Evolutionary conservation across 768 basidiomycete species (phyloP).

Genomic region (Panellus pusillus): DNA sequence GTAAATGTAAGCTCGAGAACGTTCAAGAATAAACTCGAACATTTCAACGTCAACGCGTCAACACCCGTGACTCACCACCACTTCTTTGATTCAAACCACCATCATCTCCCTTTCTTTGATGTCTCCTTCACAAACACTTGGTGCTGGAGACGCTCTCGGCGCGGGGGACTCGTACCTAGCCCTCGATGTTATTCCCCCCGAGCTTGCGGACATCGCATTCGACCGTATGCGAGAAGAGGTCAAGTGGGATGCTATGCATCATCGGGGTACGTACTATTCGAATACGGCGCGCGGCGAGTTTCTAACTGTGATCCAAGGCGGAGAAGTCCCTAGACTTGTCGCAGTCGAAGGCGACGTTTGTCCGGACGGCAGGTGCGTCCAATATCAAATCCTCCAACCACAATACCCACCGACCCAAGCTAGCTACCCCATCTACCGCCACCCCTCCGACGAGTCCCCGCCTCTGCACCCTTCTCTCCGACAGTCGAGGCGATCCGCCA

Average conservation of each 20-base stretch:
- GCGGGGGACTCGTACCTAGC: conserved; percentile 71
- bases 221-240: conserved; percentile 63
- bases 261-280: conserved; percentile 51
- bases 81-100: no score
- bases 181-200: conserved; percentile 54
- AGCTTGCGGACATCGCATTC: conserved; percentile 57
- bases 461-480: conserved; percentile 62
- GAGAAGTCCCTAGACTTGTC: conserved; percentile 61
- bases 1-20: no score
- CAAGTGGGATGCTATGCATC: conserved; percentile 71
- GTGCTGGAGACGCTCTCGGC: conserved; percentile 39
- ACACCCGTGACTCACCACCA: no score
- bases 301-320: conserved; percentile 42
- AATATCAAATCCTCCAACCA: background rate
- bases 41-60: no score
- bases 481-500: conserved; percentile 66
- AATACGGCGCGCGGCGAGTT: background rate
- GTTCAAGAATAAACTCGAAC: no score
- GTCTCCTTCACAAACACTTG: conserved; percentile 16
- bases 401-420: background rate
- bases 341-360: conserved; percentile 37
- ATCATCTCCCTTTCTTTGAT: background rate
- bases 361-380: conserved; percentile 40
- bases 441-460: conserved; percentile 80
- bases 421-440: conserved; percentile 79